Percentiles rank a stretch among this genome's conserved stretches.
Conservation (phyloP, 2,329 filamentous ascomycete genomes). For the Aspergillus sp. region DNA sequence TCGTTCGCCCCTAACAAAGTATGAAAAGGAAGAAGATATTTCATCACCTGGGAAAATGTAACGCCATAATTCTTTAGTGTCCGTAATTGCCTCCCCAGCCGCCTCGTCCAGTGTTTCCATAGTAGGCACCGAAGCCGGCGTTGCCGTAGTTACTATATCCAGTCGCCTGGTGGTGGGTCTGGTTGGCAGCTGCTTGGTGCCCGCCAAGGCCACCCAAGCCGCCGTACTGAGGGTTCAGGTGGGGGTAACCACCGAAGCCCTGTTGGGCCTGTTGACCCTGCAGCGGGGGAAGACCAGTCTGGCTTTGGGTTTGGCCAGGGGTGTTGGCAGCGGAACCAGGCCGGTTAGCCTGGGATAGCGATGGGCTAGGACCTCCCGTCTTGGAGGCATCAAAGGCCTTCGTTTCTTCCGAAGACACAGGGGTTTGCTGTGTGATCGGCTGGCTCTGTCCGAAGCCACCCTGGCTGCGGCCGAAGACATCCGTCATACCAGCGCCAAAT, state of each 20-base stretch:
- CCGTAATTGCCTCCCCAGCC: slow-evolving; percentile 51
- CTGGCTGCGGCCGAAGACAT: slow-evolving; percentile 60
- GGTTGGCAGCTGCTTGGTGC: slow-evolving; percentile 42
- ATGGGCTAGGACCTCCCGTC: slow-evolving; percentile 59
- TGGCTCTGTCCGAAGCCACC: slow-evolving; percentile 59
- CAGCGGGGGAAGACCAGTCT: slow-evolving; percentile 55
- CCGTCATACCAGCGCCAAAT: slow-evolving; percentile 53
- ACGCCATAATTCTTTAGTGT: slow-evolving; percentile 38
- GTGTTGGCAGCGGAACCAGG: slow-evolving; percentile 64
- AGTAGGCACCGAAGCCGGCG: slow-evolving; percentile 45
- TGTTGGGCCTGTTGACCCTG: slow-evolving; percentile 56
- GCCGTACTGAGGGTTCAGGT: slow-evolving; percentile 55
- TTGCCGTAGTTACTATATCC: slow-evolving; percentile 45
- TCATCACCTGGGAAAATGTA: slow-evolving; percentile 27
- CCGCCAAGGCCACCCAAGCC: slow-evolving; percentile 44
- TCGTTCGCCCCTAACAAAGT: slow-evolving; percentile 16
- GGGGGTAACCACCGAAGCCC: slow-evolving; percentile 58
- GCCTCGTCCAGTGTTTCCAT: slow-evolving; percentile 44
- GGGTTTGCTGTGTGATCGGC: slow-evolving; percentile 51
- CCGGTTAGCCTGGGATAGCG: slow-evolving; percentile 61
- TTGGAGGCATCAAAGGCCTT: slow-evolving; percentile 61
- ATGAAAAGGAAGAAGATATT: slow-evolving; percentile 26
- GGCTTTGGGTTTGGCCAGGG: slow-evolving; percentile 50
- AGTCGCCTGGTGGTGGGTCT: slow-evolving; percentile 42
- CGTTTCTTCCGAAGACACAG: slow-evolving; percentile 52